Evolutionary conservation across 768 basidiomycete genomes (phyloP), one percentile per base, ranked within the genome.

Genomic region (Cyathus striatus): DNA sequence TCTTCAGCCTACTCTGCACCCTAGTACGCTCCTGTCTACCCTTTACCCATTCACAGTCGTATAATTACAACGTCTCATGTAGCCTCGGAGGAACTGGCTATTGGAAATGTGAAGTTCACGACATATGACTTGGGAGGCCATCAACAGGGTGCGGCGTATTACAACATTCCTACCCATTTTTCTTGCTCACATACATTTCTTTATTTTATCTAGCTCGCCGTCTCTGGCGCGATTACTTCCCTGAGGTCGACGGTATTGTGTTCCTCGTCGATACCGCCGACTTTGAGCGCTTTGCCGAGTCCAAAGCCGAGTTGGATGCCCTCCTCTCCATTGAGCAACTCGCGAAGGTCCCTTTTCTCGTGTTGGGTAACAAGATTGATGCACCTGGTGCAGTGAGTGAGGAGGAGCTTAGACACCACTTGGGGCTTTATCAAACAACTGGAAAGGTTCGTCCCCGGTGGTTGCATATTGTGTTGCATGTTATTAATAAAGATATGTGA

Each of bases 191-290:
- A 23, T 23, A 42, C 35, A 30, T 21, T 46, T 9, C 36, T 44
- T n/a, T n/a, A 30, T 42, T 41, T n/a, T n/a, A n/a, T 34, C 30
- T 47, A 78, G 96, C 96, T 42, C 94, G 96, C 53, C 90, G 96
- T 53, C 85, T 98, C 62, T 99, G 96, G 96, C 83, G 93, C 45
- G 94, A 99, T 67, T 99, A 98, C 72, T 98, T 99, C 83, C 96
- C 96, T 39, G 96, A 98, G 65, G 96, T 98, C 33, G 93, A 99
- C 56, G 95, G 92, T 14, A 97, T 99, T 56, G 83, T 98, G 59
- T 99, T 98, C 81, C 76, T 99, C 45, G 94, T 99, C 47, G 96
- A 99, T 70, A 89, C 83, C 52, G 92, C 92, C 49, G 96, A 99
- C 73, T 85, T 86, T 59, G 96, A 98, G 70, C 88, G 95, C 33